Conservation (phyloP, 2,329 filamentous ascomycete genomes). For the Achaetomium macrosporum region DNA sequence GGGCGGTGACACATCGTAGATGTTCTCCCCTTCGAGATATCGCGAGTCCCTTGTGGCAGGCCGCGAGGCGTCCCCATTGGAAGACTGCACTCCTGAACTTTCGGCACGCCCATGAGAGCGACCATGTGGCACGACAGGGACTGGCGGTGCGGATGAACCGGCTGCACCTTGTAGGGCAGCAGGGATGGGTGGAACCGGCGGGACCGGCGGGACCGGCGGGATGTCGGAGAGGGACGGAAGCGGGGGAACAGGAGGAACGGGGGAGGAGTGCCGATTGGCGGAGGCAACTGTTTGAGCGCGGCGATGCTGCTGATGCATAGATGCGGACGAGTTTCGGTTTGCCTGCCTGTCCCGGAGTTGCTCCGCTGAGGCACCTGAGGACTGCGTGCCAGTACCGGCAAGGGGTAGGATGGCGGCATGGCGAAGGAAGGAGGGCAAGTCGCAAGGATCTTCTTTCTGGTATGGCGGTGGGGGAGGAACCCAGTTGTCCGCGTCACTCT, state of each 20-base stretch:
- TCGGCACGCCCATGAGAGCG: slow-evolving; percentile 30
- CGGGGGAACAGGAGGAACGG: slow-evolving; percentile 20
- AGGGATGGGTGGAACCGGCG: slow-evolving; percentile 23
- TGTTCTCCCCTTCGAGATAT: slow-evolving; percentile 32
- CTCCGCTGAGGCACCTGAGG: neutral
- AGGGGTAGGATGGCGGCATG: slow-evolving; percentile 30
- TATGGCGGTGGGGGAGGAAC: slow-evolving; percentile 81
- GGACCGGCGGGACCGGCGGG: slow-evolving; percentile 20
- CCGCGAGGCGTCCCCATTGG: slow-evolving; percentile 8
- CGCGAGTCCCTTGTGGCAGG: slow-evolving; percentile 20
- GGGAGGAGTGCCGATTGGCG: slow-evolving; percentile 15
- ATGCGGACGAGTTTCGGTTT: slow-evolving; percentile 14
- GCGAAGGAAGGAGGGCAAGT: slow-evolving; percentile 51
- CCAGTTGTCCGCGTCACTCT: slow-evolving; percentile 86
- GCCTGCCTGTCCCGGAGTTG: slow-evolving; percentile 5
- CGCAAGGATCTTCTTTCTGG: slow-evolving; percentile 55
- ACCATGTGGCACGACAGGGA: slow-evolving; percentile 7
- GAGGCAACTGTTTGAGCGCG: slow-evolving; percentile 16
- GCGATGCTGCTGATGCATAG: slow-evolving; percentile 17
- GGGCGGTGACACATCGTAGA: slow-evolving; percentile 45
- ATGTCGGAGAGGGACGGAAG: slow-evolving; percentile 20
- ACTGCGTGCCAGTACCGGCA: neutral
- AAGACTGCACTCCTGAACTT: slow-evolving; percentile 28
- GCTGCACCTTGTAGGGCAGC: slow-evolving; percentile 20
- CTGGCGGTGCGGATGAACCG: slow-evolving; percentile 20